phyloP scores from a whole-genome alignment of 202 grass and related monocot species.

The Cymbopogon flexuosus region DNA sequence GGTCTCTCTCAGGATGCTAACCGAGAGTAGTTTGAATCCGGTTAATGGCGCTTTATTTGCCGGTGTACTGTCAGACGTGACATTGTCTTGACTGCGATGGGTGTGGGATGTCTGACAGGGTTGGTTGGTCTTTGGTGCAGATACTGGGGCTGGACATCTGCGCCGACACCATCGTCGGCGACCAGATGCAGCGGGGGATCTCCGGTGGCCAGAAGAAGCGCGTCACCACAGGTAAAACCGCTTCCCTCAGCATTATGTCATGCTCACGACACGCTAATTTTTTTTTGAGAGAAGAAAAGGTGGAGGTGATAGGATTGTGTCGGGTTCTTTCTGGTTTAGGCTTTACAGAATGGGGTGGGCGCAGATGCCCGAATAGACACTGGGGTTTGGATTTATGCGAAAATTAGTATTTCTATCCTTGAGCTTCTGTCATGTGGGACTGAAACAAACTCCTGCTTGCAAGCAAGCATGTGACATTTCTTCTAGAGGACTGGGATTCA shows the following conservation, averaged over 20 bases:
- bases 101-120: background rate
- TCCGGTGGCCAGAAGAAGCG: conserved; percentile 97
- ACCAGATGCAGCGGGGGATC: conserved; percentile 94
- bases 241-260: conserved; percentile 22
- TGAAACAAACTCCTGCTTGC: background rate
- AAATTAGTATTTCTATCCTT: background rate
- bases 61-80: background rate
- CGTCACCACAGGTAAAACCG: conserved; percentile 78
- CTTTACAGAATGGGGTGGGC: background rate
- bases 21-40: background rate
- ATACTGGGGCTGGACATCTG: conserved; percentile 96
- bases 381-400: background rate
- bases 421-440: background rate
- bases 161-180: conserved; percentile 89
- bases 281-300: background rate
- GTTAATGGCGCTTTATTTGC: background rate
- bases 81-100: background rate
- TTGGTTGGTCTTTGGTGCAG: conserved; percentile 33
- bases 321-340: conserved; percentile 6
- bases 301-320: background rate
- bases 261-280: background rate
- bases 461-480: background rate
- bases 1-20: background rate
- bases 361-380: background rate
- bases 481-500: conserved; percentile 11